Evolutionary conservation across 2,329 filamentous ascomycete genomes (phyloP), one percentile per base, ranked within the genome.

Genomic region (Diaporthe vaccinii): DNA sequence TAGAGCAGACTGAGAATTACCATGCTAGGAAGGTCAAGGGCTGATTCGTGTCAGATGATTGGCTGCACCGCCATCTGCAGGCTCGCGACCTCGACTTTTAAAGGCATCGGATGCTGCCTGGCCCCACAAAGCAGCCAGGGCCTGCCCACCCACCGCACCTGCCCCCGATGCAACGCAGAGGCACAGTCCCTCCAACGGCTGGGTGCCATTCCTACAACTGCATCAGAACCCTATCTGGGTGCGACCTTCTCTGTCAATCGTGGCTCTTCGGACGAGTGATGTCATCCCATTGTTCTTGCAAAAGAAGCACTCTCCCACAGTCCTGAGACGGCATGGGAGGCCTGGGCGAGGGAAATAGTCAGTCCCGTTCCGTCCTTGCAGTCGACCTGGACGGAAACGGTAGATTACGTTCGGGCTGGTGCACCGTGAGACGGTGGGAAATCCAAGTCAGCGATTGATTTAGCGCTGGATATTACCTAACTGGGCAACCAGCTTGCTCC

Each of bases 11-110:
- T 31, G 44, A 53, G 46, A 61, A 62, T 72, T 72, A 53, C 70
- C 70, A 51, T 72, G 39, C 57, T 61, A 53, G 70, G 70, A 72
- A 72, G 53, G 57, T 62, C 57, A 61, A 53, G 57, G 70, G 25
- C 34, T 22, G 57, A 62, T 53, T 51, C 57, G 70, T 72, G 70
- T 72, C 70, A 72, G 70, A 41, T 72, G 70, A 72, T 72, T 72
- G 70, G 70, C 70, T 41, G 57, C 22, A 20, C 57, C 31, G 69
- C 57, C 31, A 53, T 41, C 57, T 72, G 70, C 70, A 72, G 25
- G 70, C 49, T 62, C 70, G 70, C 70, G 70, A 72, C 70, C 57
- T 72, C 59, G 70, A 61, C 57, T 72, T n/a, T 49, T 51, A 53
- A 62, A 72, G 70, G 70, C 36, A 72, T 72, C 57, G 70, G 51